Evolutionary conservation across 169 alveolate genomes (phyloP), one percentile per base, ranked within the genome.

Genomic region (Eimeria sp.): DNA sequence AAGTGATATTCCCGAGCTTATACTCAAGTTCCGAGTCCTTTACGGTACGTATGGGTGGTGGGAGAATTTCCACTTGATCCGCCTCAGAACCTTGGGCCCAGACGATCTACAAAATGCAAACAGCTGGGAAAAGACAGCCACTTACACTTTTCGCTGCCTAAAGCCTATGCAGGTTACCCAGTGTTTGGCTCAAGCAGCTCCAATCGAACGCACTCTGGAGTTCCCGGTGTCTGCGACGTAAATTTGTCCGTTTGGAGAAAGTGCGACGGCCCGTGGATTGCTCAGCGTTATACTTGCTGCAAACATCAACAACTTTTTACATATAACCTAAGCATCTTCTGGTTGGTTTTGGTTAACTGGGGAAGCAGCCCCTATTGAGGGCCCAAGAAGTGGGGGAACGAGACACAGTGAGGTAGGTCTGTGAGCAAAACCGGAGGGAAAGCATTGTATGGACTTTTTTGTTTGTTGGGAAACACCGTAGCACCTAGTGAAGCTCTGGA

Each of bases 211-310:
- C 45, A 90, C 95, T 34, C 89, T 80, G 20, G 20, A 11, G n/a
- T 75, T 75, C 4, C 95, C 95, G 27, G 90, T 90, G 70, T 90
- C 95, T 27, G 95, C 95, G 57, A 90, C 54, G 89, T 75, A 90
- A 14, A 90, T 30, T 16, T 30, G 22, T 34, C 82, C 95, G 11
- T 90, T 82, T 20, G 22, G 65, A 18, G 86, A 73, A 11, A 75
- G 57, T 16, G 89, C 65, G n/a, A 90, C 95, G 40, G 86, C 95
- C 2, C 58, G 80, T 6, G 95, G 95, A 20, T 14, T 45, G 51
- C 75, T 90, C 54, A 90, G 95, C 82, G 25, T 20, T 54, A 58
- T 57, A 3, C 75, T 45, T 3, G 47, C 92, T 83, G 92, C 92
- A 57, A 40, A 5, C 47, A 67, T 67, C 10, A n/a, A 13, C 16